Percentiles rank a stretch among this genome's conserved stretches.
These are phyloP conservation scores for Leccinum huronense DNA, from an alignment of 1,284 basidiomycete genomes.

Conservation along the genomic window DNA sequence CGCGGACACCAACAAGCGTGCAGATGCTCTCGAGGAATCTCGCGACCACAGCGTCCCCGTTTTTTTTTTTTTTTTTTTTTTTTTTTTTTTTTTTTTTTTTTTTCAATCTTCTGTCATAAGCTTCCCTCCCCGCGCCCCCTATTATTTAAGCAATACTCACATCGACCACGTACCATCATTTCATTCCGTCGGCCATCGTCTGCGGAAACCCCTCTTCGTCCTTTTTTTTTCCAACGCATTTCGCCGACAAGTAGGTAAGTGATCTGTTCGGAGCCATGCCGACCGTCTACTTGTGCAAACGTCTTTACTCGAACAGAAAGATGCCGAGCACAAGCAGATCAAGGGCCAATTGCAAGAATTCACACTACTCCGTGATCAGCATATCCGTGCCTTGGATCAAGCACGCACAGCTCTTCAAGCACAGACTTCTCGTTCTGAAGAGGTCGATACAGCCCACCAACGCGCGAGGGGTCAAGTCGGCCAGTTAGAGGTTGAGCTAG, in stretches of 20 bases:
- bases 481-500: slow-evolving; percentile 70
- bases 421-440: slow-evolving; percentile 74
- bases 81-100: no score
- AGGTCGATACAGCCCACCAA: slow-evolving; percentile 77
- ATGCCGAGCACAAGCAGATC: slow-evolving; percentile 73
- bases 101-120: no score
- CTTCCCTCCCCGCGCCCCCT: no score
- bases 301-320: slow-evolving; percentile 74
- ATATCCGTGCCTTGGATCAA: slow-evolving; percentile 84
- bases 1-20: slow-evolving; percentile 79
- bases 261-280: slow-evolving; percentile 77
- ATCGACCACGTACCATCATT: no score
- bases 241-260: no score
- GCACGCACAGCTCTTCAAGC: slow-evolving; percentile 76
- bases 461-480: slow-evolving; percentile 65
- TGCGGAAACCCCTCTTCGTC: no score
- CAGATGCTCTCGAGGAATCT: slow-evolving; percentile 79
- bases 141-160: no score
- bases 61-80: no score
- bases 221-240: no score
- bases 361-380: slow-evolving; percentile 69
- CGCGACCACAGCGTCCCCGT: slow-evolving; percentile 65
- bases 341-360: slow-evolving; percentile 74
- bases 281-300: slow-evolving; percentile 76
- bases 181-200: no score